Conservation (phyloP, 768 basidiomycete species). For the Suillus lakei region DNA sequence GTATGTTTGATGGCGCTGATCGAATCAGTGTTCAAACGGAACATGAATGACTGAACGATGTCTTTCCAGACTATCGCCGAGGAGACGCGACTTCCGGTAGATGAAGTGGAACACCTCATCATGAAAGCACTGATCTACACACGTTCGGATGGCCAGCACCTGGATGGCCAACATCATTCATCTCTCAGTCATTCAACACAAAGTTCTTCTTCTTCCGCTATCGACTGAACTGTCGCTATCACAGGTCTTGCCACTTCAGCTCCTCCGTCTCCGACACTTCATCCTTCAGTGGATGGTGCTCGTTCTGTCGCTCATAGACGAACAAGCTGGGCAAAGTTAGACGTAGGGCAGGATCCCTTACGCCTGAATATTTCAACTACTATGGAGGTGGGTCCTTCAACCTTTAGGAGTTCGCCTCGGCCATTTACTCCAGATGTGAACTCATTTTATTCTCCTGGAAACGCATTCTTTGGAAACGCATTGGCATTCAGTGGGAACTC, state of each 20-base stretch:
- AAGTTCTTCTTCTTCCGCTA: slow-evolving; percentile 57
- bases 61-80: slow-evolving; percentile 91
- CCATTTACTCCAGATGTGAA: slow-evolving; percentile 42
- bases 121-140: slow-evolving; percentile 99
- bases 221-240: slow-evolving; percentile 55
- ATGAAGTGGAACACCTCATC: slow-evolving; percentile 95
- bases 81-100: slow-evolving; percentile 85
- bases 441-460: slow-evolving; percentile 52
- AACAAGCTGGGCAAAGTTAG: slow-evolving; percentile 59
- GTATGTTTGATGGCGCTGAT: slow-evolving; percentile 99
- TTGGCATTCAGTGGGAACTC: neutral
- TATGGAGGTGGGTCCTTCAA: slow-evolving; percentile 27
- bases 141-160: neutral
- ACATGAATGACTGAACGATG: slow-evolving; percentile 83
- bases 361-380: slow-evolving; percentile 37
- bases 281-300: slow-evolving; percentile 37
- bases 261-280: slow-evolving; percentile 57
- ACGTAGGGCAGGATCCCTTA: slow-evolving; percentile 53
- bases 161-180: slow-evolving; percentile 16
- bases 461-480: slow-evolving; percentile 40
- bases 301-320: slow-evolving; percentile 52
- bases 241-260: slow-evolving; percentile 47
- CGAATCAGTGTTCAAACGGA: slow-evolving; percentile 91
- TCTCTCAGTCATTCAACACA: slow-evolving; percentile 17
- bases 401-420: slow-evolving; percentile 23